Base-by-base conservation (phyloP, 345 rosid genomes). In the Zanthoxylum bungeanum region DNA sequence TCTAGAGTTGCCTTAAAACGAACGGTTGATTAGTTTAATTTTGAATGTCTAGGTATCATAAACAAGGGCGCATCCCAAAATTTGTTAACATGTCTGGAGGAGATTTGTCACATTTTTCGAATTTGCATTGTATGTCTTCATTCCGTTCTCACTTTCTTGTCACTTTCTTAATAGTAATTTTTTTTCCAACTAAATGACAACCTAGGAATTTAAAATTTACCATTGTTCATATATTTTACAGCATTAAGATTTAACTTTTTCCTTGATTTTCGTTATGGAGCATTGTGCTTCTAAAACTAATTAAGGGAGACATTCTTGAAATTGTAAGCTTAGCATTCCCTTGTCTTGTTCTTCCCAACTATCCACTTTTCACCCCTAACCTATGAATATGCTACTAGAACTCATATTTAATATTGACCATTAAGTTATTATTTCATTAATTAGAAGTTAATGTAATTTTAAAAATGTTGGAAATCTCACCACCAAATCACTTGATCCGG, bases 291-390 rank as follows among this genome's bases (percentile, higher is more conserved):
- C 14, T 33, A 30, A 59, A 30, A n/a, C n/a, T n/a, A 58, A 21
- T 31, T 59, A 6, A 30, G 40, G 69, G 73, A 9, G 69, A 71
- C 70, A 72, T 37, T 68, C 70, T 75, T 62, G 74, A 67, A 24
- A 56, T 57, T 62, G 60, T 58, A 22, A 22, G 24, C 42, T 36
- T 12, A 39, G 55, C 57, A 17, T 49, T 70, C 53, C 24, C 25
- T 60, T 61, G 49, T 56, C 70, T 67, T 61, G 52, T 28, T 44
- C 66, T 60, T 14, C 47, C n/a, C 19, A 24, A 50, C 2, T 17
- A 51, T 64, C 59, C 31, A 60, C 73, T 53, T 7, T 66, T 50
- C 9, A 51, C 19, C 50, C 1, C 0, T 46, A 36, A 39, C 5
- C 27, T 49, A 14, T 34, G 52, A 60, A 53, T 2, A 42, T 40